Evolutionary conservation across 2,329 filamentous ascomycete species (phyloP), one percentile per base, ranked within the genome.

Genomic region (Fusarium sp.): DNA sequence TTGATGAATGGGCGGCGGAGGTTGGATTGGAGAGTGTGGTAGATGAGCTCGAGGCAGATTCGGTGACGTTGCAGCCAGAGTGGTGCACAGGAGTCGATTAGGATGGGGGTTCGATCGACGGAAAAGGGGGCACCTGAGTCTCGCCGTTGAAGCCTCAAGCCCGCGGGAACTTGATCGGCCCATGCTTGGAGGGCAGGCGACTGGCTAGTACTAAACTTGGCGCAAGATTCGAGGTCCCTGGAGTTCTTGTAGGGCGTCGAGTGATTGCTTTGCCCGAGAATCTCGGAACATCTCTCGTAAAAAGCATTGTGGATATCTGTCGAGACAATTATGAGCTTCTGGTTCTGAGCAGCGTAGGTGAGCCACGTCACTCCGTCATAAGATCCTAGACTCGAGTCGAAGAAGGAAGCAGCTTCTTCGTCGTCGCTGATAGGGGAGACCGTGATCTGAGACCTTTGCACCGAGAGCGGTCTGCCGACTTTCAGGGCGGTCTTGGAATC

Each of bases 401-500:
- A 71, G 33, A 74, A 69, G 0, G 67, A 65, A 18, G 74, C 74
- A 6, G 70, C 65, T 54, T 75, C 65, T 3, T 40, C n/a, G 38
- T 76, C 69, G 58, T 74, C 73, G 18, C 74, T 66, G 10, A 85
- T 86, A 5, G 86, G 65, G 6, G 75, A 79, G 35, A 82, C 84
- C 1, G 81, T 82, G 11, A 82, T 80, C 25, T 81, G 63, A n/a
- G 78, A 79, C 16, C 81, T 70, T 36, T 83, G 75, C 1, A 84
- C 71, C 8, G 80, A 76, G 31, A 84, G 83, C 1, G 86, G 86
- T 0, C 86, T 83, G 4, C 87, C 5, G 22, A 88, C 81, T 68
- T 87, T 86, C 80, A 86, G 84, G 69, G 81, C 82, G 2, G 80
- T 83, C 71, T 87, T 87, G 66, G 80, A 84, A 63, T 90, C 88